phyloP scores from a whole-genome alignment of 2,329 filamentous ascomycete genomes.

The Colletotrichum incanum region DNA sequence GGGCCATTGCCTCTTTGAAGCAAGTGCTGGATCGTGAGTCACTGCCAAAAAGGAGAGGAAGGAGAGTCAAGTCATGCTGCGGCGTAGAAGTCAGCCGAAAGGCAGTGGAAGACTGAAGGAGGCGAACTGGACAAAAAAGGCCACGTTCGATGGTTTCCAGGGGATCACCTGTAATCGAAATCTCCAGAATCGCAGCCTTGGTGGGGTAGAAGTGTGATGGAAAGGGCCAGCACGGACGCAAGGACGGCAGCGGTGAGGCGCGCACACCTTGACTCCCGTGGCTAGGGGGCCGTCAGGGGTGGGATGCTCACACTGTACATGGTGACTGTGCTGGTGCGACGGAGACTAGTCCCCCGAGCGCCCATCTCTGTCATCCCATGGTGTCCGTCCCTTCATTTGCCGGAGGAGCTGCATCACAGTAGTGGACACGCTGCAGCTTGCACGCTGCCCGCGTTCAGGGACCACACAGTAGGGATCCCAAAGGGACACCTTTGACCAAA shows the following conservation, averaged over 20 bases:
- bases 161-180: slow-evolving; percentile 35
- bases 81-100: slow-evolving; percentile 24
- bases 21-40: slow-evolving; percentile 21
- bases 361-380: slow-evolving; percentile 1
- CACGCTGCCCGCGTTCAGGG: slow-evolving; percentile 12
- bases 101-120: not conserved
- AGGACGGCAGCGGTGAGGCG: slow-evolving; percentile 37
- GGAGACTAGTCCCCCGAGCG: slow-evolving; percentile 33
- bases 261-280: slow-evolving; percentile 27
- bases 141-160: slow-evolving; percentile 27
- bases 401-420: slow-evolving; percentile 5
- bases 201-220: slow-evolving; percentile 23
- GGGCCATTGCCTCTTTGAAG: not conserved
- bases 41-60: not conserved
- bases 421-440: not conserved
- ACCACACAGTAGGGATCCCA: slow-evolving; percentile 45
- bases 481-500: slow-evolving; percentile 13
- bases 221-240: slow-evolving; percentile 11
- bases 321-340: slow-evolving; percentile 21
- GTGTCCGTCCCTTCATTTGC: not conserved
- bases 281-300: slow-evolving; percentile 11
- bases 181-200: slow-evolving; percentile 41
- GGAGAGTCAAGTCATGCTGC: not conserved
- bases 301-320: slow-evolving; percentile 17
- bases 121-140: slow-evolving; percentile 27